Evolutionary conservation across 495 filamentous ascomycete genomes (phyloP), one percentile per base, ranked within the genome.

Genomic region (Penicillium fimorum): DNA sequence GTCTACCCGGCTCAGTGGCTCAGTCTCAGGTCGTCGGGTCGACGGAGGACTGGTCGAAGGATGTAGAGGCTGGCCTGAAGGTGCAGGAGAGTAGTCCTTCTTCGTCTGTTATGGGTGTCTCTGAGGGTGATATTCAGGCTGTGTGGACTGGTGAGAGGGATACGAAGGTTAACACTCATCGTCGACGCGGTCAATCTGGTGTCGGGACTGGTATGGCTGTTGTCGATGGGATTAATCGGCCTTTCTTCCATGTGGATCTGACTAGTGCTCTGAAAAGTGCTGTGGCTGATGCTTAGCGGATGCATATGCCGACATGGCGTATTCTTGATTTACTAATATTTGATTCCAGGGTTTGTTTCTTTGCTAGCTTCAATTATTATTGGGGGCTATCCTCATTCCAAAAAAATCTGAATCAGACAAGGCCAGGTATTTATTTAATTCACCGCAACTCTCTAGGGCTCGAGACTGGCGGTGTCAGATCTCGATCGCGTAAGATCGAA

Each of bases 191-290:
- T 82, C 25, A 88, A 85, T 2, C 77, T 87, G 9, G 86, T 95
- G 22, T 87, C 33, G 32, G 51, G 2, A 45, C 51, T 30, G 37
- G 41, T 27, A 37, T 54, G 29, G 32, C 42, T 25, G 20, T 29
- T 22, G 51, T 54, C 0, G 42, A 89, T 55, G 87, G 92, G 25
- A 74, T 95, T 32, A 91, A 92, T 69, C 75, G 89, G 61, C 92
- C 93, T 46, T 80, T 95, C 54, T 96, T 97, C 81, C 93, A 96
- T 62, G 82, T 93, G 50, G 92, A 97, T 68, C 70, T 97, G 18
- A 95, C 91, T 12, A 92, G 88, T 64, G 92, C 92, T 29, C 63
- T 96, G 67, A 85, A 93, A 70, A 92, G 89, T 70, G 91, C 90
- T 22, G 80, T 97, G 59, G 80, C 83, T 22, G 95, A 89, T 60